Evolutionary conservation across 163 green algal species (phyloP).

Genomic region (Scenedesmus sp.): DNA sequence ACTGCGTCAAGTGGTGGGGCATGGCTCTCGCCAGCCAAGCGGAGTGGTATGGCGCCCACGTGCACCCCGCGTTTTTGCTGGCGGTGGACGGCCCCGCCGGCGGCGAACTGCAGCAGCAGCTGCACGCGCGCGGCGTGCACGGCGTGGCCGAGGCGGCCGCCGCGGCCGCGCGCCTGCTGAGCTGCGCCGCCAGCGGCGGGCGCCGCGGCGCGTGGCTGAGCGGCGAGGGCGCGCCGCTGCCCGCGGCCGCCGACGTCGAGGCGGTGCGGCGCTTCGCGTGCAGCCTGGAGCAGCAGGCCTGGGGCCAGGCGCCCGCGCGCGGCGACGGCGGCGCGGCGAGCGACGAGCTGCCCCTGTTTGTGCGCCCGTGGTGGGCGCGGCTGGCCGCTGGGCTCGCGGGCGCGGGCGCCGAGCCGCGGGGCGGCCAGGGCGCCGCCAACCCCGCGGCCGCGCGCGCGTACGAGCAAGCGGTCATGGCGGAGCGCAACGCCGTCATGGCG

Average conservation of each 20-base stretch:
- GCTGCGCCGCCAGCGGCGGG: conserved; percentile 3
- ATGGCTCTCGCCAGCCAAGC: conserved; percentile 24
- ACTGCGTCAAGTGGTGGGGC: conserved; percentile 24
- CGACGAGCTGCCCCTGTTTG: neutral
- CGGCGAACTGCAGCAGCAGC: conserved; percentile 33
- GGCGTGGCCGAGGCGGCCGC: conserved; percentile 15
- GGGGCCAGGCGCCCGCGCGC: neutral
- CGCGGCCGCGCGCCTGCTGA: conserved; percentile 5
- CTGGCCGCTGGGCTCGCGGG: neutral
- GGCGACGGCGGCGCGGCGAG: neutral
- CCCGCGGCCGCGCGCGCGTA: conserved; percentile 4
- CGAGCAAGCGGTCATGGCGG: conserved; percentile 23
- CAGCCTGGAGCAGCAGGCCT: conserved; percentile 7
- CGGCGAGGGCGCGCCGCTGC: neutral
- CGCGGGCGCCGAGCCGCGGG: neutral
- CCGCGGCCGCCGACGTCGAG: conserved; percentile 1
- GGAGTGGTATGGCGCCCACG: conserved; percentile 23
- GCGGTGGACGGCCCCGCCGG: neutral
- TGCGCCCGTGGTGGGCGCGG: neutral
- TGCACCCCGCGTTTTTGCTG: conserved; percentile 34
- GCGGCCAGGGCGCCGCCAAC: neutral
- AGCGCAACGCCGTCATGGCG: conserved; percentile 14
- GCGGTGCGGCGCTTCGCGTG: neutral
- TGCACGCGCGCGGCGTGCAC: neutral
- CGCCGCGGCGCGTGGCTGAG: neutral